Evolutionary conservation across 495 filamentous ascomycete genomes (phyloP).

Genomic region (Geoglossum glabrum): DNA sequence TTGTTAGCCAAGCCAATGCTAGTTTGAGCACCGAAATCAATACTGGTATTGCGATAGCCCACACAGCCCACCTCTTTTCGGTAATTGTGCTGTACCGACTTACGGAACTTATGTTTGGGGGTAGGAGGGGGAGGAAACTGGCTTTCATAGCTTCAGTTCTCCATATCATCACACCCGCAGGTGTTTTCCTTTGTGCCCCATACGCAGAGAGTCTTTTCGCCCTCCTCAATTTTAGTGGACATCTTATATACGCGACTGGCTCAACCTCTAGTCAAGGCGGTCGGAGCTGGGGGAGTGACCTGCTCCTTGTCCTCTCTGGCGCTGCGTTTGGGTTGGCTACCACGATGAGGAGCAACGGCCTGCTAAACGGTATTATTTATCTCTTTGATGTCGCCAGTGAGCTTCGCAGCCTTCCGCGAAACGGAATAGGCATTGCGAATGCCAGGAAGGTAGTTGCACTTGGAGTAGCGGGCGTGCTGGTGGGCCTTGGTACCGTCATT

Average conservation of each 20-base stretch:
- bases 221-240: conserved; percentile 54
- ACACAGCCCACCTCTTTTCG: conserved; percentile 53
- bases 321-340: conserved; percentile 52
- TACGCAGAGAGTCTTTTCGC: conserved; percentile 68
- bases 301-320: conserved; percentile 36
- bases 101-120: conserved; percentile 23
- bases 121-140: conserved; percentile 20
- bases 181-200: conserved; percentile 75
- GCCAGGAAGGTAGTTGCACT: conserved; percentile 31
- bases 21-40: not conserved
- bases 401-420: not conserved
- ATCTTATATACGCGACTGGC: conserved; percentile 44
- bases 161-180: conserved; percentile 71
- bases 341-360: conserved; percentile 65
- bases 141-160: conserved; percentile 48
- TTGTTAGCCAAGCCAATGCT: not conserved
- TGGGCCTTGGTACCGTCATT: conserved; percentile 41
- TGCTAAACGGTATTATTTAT: conserved; percentile 62
- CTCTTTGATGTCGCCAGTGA: conserved; percentile 30
- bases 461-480: conserved; percentile 40
- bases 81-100: conserved; percentile 49
- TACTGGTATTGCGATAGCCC: conserved; percentile 36
- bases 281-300: conserved; percentile 19
- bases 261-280: conserved; percentile 14
- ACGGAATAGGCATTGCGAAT: conserved; percentile 12